Percentiles rank a stretch among this genome's conserved stretches.
These are phyloP conservation scores for Jatropha multifida DNA, from an alignment of 441 rosid genomes.

Conservation along the genomic window DNA sequence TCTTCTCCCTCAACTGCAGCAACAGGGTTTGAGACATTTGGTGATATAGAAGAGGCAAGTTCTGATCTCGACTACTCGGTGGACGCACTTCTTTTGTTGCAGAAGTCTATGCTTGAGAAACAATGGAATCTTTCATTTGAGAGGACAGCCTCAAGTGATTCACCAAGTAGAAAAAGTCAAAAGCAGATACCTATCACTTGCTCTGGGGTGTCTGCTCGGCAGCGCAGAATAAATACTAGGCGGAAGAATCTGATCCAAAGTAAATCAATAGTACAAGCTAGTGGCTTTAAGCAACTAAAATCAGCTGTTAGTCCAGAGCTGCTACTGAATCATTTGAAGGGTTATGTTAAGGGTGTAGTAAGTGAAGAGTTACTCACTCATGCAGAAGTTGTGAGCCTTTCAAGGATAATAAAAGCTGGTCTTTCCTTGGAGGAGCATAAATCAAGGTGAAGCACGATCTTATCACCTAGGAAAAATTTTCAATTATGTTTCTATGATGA, in stretches of 20 bases:
- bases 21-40: conserved; percentile 39
- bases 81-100: conserved; percentile 80
- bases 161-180: conserved; percentile 24
- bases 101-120: conserved; percentile 89
- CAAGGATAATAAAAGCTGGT: conserved; percentile 73
- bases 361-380: conserved; percentile 78
- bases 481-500: neutral
- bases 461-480: neutral
- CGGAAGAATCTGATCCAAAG: conserved; percentile 38
- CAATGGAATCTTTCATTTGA: conserved; percentile 92
- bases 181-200: conserved; percentile 61
- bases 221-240: conserved; percentile 60
- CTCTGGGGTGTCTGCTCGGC: conserved; percentile 86
- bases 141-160: conserved; percentile 33
- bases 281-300: conserved; percentile 40
- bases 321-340: conserved; percentile 55
- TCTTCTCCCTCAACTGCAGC: conserved; percentile 35
- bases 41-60: conserved; percentile 46
- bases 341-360: conserved; percentile 78
- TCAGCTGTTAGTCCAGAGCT: conserved; percentile 53
- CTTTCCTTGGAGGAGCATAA: conserved; percentile 75
- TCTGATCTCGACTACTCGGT: conserved; percentile 55
- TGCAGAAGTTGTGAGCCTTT: conserved; percentile 71
- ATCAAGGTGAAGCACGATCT: conserved; percentile 51
- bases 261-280: conserved; percentile 30